Evolutionary conservation across 108 stramenopile genomes (phyloP), one percentile per base, ranked within the genome.

Genomic region (Craspedostauros australis): DNA sequence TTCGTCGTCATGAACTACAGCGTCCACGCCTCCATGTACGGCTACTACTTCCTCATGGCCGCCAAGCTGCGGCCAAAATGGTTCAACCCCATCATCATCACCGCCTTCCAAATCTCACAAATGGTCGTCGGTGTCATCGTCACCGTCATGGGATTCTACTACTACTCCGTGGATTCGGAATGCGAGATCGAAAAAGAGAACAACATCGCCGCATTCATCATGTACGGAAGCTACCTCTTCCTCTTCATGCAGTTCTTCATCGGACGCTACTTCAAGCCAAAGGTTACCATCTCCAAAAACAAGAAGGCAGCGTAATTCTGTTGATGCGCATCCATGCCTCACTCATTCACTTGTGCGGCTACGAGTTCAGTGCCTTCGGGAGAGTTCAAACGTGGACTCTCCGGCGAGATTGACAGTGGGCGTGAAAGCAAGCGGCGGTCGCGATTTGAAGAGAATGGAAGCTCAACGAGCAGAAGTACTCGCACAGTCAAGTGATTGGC

Each of bases 21-120:
- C 11, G 99, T 98, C 45, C 99, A 99, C 60, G 92, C 96, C 33
- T 73, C 96, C 58, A 99, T 99, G 98, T 99, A 99, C 84, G 79
- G 84, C 33, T 99, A 99, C 68, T 99, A 97, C 84, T 93, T 85
- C 39, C 72, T 98, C 19, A 90, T 88, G 84, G 94, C 96, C 1
- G 58, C 91, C n/a, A 70, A 74, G 44, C 39, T 61, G 44, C 65
- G 71, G 47, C 83, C 90, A 42, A 79, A 76, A 39, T 92, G 79
- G 82, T 75, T 93, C 56, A 85, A 87, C 36, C 72, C 86, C 54
- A 76, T 82, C 11, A 64, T 71, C 48, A 89, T 95, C 40, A 96
- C 95, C 1, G 59, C 78, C 6, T 57, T 82, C 29, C 95, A 96
- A 69, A 79, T 96, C 28, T 72, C 77, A 23, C 95, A 96, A 79